Percentiles rank a stretch among this genome's conserved stretches.
Evolutionary conservation across 164 flowering plant genomes (phyloP).

Genomic region (Santalum album): DNA sequence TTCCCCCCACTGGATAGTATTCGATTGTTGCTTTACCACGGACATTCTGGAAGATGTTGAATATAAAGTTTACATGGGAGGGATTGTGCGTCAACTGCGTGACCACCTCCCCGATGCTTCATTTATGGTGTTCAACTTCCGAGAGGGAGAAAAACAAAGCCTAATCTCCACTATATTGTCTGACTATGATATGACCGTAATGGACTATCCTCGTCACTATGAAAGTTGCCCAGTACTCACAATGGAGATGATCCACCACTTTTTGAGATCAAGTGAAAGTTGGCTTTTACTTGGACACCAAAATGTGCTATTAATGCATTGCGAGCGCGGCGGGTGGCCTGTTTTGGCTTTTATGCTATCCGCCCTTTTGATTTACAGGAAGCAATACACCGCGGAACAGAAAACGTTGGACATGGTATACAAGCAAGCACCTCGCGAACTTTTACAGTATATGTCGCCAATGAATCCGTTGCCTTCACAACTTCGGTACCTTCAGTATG

Average conservation of each 20-base stretch:
- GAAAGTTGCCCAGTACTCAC: slow-evolving; percentile 54
- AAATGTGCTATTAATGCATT: slow-evolving; percentile 54
- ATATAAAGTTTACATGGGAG: slow-evolving; percentile 39
- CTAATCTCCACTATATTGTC: slow-evolving; percentile 28
- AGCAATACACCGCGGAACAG: slow-evolving; percentile 48
- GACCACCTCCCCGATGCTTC: slow-evolving; percentile 46
- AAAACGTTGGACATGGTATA: slow-evolving; percentile 59
- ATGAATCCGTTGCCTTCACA: slow-evolving; percentile 65
- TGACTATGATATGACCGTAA: slow-evolving; percentile 49
- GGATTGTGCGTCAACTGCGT: slow-evolving; percentile 36
- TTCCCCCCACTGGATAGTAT: slow-evolving; percentile 25
- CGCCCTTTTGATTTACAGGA: slow-evolving; percentile 46
- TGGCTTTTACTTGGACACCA: slow-evolving; percentile 51
- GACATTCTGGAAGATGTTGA: slow-evolving; percentile 35
- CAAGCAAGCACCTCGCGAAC: slow-evolving; percentile 57
- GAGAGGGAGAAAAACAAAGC: slow-evolving; percentile 41
- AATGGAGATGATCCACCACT: slow-evolving; percentile 58
- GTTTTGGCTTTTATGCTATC: slow-evolving; percentile 62
- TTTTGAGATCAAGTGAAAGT: slow-evolving; percentile 48
- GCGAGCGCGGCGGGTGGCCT: slow-evolving; percentile 64
- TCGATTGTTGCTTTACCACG: slow-evolving; percentile 59
- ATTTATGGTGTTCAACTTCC: slow-evolving; percentile 51
- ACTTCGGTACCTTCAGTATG: slow-evolving; percentile 56
- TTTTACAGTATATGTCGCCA: slow-evolving; percentile 46
- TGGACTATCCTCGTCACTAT: slow-evolving; percentile 60